Percentiles rank a stretch among this genome's conserved stretches.
Evolutionary conservation across 2,329 filamentous ascomycete genomes (phyloP).

Genomic region (Cercospora citrullina): DNA sequence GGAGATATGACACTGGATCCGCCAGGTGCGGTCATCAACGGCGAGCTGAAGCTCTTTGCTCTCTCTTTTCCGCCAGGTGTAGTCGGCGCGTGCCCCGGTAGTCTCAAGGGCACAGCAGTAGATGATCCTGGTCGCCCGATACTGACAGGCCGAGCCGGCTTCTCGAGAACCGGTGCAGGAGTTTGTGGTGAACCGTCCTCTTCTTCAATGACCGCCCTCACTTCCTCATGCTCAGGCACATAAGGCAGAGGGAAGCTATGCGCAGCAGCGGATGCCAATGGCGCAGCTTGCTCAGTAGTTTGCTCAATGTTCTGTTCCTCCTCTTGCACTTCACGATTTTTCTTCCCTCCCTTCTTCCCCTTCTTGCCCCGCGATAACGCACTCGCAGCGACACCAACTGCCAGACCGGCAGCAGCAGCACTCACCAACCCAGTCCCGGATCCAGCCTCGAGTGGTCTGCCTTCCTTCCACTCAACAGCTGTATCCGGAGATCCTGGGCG

Average conservation of each 20-base stretch:
- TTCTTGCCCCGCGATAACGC: conserved; percentile 11
- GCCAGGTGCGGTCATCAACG: conserved; percentile 9
- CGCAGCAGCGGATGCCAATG: conserved; percentile 8
- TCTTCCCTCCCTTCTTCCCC: background rate
- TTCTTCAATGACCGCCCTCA: background rate
- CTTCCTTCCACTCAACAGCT: conserved; percentile 37
- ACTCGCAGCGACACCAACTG: conserved; percentile 12
- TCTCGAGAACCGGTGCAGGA: conserved; percentile 10
- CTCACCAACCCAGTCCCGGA: conserved; percentile 30
- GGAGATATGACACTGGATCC: conserved; percentile 13
- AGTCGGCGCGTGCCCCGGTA: conserved; percentile 36
- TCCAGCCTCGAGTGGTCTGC: conserved; percentile 37
- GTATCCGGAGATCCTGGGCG: conserved; percentile 30
- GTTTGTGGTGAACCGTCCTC: background rate
- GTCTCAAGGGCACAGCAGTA: conserved; percentile 40
- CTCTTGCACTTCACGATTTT: background rate
- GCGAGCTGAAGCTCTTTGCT: conserved; percentile 35
- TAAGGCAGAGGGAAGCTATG: conserved; percentile 10
- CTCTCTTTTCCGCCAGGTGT: conserved; percentile 27
- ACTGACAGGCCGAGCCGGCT: conserved; percentile 13
- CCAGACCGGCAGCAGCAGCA: conserved; percentile 17
- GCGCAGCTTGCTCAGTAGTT: background rate
- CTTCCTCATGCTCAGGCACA: background rate
- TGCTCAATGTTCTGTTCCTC: too few species aligned
- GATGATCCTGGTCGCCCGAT: conserved; percentile 30